Evolutionary conservation across 1,284 basidiomycete species (phyloP).

Genomic region (Leccinum fallax): DNA sequence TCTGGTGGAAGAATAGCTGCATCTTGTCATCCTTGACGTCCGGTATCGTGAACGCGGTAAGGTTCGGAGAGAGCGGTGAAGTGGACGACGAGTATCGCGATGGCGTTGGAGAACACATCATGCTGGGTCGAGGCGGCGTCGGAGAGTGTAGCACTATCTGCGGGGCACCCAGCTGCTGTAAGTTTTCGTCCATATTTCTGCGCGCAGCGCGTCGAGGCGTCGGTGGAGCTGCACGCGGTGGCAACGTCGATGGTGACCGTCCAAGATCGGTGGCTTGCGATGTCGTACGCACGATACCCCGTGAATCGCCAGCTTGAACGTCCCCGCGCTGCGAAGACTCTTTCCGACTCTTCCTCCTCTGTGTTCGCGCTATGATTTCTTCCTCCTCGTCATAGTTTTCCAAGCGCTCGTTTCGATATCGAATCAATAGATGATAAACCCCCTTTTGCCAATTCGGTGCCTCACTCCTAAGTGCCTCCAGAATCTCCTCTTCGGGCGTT

Average conservation of each 20-base stretch:
- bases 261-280: conserved; percentile 31
- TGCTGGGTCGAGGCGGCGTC: conserved; percentile 31
- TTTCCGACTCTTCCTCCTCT: conserved; percentile 37
- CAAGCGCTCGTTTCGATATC: conserved; percentile 73
- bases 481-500: conserved; percentile 70
- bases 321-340: conserved; percentile 18
- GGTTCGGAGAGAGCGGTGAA: conserved; percentile 36
- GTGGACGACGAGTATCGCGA: conserved; percentile 27
- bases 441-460: conserved; percentile 91
- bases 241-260: conserved; percentile 42
- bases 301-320: background rate
- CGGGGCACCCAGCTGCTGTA: conserved; percentile 18
- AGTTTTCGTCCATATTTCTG: conserved; percentile 23
- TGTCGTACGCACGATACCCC: conserved; percentile 24
- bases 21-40: conserved; percentile 59
- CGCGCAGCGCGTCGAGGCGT: conserved; percentile 52
- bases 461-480: conserved; percentile 61
- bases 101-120: conserved; percentile 31
- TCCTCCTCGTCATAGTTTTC: conserved; percentile 70
- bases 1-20: conserved; percentile 79
- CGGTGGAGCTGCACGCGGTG: conserved; percentile 58
- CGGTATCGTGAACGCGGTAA: conserved; percentile 42
- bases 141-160: conserved; percentile 36
- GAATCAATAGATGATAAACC: conserved; percentile 83
- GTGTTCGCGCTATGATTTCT: conserved; percentile 38